A percentile compares a stretch with the other conserved stretches of the same genome.
Evolutionary conservation across 2,329 filamentous ascomycete species (phyloP).

Genomic region (Aspergillus eucalypticola): DNA sequence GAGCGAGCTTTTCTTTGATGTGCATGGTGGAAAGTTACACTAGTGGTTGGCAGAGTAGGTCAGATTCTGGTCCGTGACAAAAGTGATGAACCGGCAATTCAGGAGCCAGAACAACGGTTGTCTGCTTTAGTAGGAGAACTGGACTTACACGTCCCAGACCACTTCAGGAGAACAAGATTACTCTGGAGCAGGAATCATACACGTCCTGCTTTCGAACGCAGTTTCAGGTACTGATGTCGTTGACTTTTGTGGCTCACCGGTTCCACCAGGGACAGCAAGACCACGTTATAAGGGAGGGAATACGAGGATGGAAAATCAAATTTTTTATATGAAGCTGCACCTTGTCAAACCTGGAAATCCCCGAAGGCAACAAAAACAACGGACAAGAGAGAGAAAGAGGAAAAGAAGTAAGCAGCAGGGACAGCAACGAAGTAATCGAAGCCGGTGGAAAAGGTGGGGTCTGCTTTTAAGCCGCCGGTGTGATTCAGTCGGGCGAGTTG

Average conservation of each 20-base stretch:
- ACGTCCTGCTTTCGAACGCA: not conserved
- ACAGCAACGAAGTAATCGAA: slow-evolving; percentile 18
- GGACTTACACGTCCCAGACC: not conserved
- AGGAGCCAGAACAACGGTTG: not conserved
- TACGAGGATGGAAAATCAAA: not conserved
- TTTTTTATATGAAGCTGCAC: slow-evolving; percentile 1
- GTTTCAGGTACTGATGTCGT: slow-evolving; percentile 2
- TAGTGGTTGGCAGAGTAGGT: slow-evolving; percentile 7
- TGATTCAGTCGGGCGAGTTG: not conserved
- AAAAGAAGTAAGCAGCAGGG: slow-evolving; percentile 54
- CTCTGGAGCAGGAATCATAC: not conserved
- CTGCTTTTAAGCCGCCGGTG: slow-evolving; percentile 4
- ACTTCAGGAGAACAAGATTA: not conserved
- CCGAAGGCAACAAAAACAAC: not conserved
- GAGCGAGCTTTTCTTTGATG: slow-evolving; percentile 85
- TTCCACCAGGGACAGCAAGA: slow-evolving; percentile 11
- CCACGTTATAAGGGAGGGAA: not conserved
- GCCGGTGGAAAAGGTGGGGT: slow-evolving; percentile 7
- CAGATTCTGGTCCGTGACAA: not conserved
- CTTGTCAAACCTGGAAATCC: not conserved
- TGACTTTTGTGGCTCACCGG: slow-evolving; percentile 9
- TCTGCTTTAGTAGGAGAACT: not conserved
- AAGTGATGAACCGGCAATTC: not conserved
- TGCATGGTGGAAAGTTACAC: slow-evolving; percentile 68
- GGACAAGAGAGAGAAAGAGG: slow-evolving; percentile 1